Percentiles rank a stretch among this genome's conserved stretches.
These are phyloP conservation scores for Chloromonas sp. DNA, from an alignment of 163 green algal species.

Conservation along the genomic window DNA sequence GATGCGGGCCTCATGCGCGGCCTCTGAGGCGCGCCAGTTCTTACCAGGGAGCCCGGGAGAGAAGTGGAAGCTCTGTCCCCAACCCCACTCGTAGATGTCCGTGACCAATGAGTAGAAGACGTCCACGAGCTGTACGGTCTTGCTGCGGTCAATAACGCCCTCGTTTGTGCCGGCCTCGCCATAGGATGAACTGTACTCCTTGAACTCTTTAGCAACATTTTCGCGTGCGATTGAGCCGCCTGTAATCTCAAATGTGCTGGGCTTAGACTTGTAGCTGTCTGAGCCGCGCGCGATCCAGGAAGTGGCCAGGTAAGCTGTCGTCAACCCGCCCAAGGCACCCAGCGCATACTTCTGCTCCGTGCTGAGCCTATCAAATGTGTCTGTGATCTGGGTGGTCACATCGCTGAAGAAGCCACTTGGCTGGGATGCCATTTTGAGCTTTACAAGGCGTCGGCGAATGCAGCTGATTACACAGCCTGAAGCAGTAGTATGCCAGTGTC, in stretches of 20 bases:
- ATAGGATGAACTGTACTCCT: slow-evolving; percentile 55
- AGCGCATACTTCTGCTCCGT: slow-evolving; percentile 26
- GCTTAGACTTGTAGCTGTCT: slow-evolving; percentile 39
- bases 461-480: too few relatives aligned
- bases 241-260: slow-evolving; percentile 58
- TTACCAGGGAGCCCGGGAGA: slow-evolving; percentile 74
- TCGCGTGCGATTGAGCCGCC: slow-evolving; percentile 56
- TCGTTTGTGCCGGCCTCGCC: slow-evolving; percentile 32
- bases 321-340: slow-evolving; percentile 13
- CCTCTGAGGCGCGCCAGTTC: slow-evolving; percentile 59
- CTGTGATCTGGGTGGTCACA: too few relatives aligned
- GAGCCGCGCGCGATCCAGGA: slow-evolving; percentile 2
- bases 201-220: slow-evolving; percentile 61
- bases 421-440: too few relatives aligned
- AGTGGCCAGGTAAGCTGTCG: slow-evolving; percentile 14
- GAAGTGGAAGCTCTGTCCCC: slow-evolving; percentile 97
- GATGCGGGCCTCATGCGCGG: slow-evolving; percentile 80
- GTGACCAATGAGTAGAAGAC: slow-evolving; percentile 88
- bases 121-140: slow-evolving; percentile 60
- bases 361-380: slow-evolving; percentile 15
- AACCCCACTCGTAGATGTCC: slow-evolving; percentile 91
- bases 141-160: slow-evolving; percentile 28
- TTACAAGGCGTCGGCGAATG: too few relatives aligned
- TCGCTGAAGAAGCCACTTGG: too few relatives aligned
- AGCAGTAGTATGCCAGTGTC: too few relatives aligned